Evolutionary conservation across 345 rosid species (phyloP).

Genomic region (Syzygium jambos): DNA sequence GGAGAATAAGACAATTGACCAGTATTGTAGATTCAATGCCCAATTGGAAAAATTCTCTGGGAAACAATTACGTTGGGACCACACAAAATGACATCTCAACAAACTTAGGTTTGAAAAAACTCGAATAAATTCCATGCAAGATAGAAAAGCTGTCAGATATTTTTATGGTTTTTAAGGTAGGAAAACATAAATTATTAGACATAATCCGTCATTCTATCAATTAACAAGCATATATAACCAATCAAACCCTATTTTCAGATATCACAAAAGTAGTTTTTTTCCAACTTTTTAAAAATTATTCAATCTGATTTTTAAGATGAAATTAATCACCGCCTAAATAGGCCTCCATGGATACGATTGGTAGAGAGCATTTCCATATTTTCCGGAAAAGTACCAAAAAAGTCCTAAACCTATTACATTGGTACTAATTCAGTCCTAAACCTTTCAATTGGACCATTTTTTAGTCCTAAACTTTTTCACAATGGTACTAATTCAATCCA

Average conservation of each 20-base stretch:
- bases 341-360: background rate
- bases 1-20: background rate
- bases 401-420: no score
- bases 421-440: no score
- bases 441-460: no score
- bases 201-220: background rate
- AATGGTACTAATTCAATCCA: no score
- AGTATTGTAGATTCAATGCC: background rate
- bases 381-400: no score
- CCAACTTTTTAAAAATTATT: background rate
- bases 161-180: background rate
- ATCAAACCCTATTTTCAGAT: background rate
- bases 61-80: background rate
- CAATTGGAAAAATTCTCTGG: background rate
- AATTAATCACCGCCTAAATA: background rate
- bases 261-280: background rate
- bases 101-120: background rate
- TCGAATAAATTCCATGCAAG: background rate
- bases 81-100: background rate
- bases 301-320: background rate
- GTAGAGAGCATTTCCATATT: background rate
- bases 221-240: background rate
- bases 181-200: background rate
- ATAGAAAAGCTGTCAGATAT: background rate
- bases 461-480: no score